Evolutionary conservation across 2,329 filamentous ascomycete species (phyloP), one percentile per base, ranked within the genome.

Genomic region (Xylariaceae sp.): DNA sequence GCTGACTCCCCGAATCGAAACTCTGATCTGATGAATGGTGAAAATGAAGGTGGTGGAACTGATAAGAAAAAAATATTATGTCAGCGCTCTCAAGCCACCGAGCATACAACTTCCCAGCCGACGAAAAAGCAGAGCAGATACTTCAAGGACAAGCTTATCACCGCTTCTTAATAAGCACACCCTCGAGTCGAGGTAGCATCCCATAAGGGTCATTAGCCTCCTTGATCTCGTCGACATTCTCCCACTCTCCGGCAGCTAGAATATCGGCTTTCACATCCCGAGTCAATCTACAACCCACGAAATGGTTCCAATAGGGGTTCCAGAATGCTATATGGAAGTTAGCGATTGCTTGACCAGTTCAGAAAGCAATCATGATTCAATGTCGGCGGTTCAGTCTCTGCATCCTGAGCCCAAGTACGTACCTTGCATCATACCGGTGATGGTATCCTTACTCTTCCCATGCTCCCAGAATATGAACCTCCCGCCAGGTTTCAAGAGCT

Each of bases 391-490:
- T n/a, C n/a, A n/a, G n/a, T n/a, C n/a, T n/a, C n/a, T n/a, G n/a
- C n/a, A n/a, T n/a, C n/a, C n/a, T 27, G 11, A 22, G 20, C 19
- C 19, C 8, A 12, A 20, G 29, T 6, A 56, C 60, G 37, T 54
- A 66, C 64, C 50, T 57, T 67, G 64, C 16, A 46, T 56, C 21
- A 52, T 35, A 25, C 43, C 46, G 4, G 67, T 70, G 17, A 64
- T 20, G 29, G 17, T 19, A 33, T 65, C 49, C 11, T 44, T 42
- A 47, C 52, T 66, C 41, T 50, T 48, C 38, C 52, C 55, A 45
- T 74, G 71, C 49, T 74, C 71, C 67, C 71, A 73, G 44, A 74
- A 73, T 21, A 75, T 59, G 46, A 74, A 68, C 36, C 62, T 65
- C 11, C 71, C 71, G 1, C 71, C 71, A 0, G 71, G 71, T 49